phyloP scores from a whole-genome alignment of 2,329 filamentous ascomycete species.

The Paecilomyces niveus region DNA sequence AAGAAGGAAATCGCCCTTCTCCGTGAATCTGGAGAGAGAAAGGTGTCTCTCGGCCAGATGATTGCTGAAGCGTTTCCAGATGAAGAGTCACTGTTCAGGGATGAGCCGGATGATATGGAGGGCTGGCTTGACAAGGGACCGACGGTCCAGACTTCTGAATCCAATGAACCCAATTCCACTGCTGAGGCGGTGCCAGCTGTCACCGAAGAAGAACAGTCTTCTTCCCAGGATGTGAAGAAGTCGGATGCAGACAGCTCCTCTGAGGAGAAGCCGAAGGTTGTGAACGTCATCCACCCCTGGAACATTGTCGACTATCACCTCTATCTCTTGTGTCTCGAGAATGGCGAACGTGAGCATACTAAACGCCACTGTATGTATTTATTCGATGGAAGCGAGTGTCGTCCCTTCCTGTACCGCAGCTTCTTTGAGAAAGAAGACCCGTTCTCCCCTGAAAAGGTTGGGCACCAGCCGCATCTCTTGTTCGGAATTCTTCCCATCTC shows the following conservation, averaged over 20 bases:
- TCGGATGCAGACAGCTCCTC: conserved; percentile 1
- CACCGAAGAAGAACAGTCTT: neutral
- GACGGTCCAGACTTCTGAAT: neutral
- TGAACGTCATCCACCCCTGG: conserved; percentile 19
- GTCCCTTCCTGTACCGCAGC: conserved; percentile 15
- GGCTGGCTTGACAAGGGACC: neutral
- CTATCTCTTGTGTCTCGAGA: conserved; percentile 21
- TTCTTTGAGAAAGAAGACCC: conserved; percentile 8
- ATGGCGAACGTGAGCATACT: conserved; percentile 7
- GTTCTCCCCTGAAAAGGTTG: conserved; percentile 1
- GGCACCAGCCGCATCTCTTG: conserved; percentile 11
- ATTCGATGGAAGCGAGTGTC: conserved; percentile 17
- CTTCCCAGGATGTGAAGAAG: neutral
- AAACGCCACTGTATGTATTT: conserved; percentile 18
- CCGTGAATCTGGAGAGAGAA: neutral
- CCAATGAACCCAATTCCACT: neutral
- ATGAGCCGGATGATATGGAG: neutral
- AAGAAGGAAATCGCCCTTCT: conserved; percentile 5
- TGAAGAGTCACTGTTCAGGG: neutral
- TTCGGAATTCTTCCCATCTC: conserved; percentile 18
- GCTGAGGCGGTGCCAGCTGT: neutral
- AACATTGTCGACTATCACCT: conserved; percentile 25
- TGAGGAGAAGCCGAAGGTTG: neutral
- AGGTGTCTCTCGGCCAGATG: conserved; percentile 1
- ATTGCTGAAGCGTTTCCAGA: conserved; percentile 2